phyloP scores from a whole-genome alignment of 2,329 filamentous ascomycete species.

The Fusarium nisikadoi region DNA sequence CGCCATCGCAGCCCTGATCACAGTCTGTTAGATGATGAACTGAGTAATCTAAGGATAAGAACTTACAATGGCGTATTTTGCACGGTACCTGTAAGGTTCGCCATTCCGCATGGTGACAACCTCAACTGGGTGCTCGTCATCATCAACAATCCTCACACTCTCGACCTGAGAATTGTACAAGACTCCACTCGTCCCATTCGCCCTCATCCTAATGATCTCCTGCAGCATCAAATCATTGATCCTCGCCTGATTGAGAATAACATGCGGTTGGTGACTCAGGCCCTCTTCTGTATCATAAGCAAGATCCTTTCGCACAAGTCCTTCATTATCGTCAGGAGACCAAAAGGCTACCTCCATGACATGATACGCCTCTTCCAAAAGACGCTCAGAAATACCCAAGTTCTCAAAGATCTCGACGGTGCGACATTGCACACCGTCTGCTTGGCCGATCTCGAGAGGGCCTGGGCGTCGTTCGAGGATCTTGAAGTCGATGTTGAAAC shows the following conservation, averaged over 20 bases:
- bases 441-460: conserved; percentile 49
- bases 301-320: conserved; percentile 66
- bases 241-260: conserved; percentile 65
- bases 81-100: not conserved
- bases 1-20: conserved; percentile 33
- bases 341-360: conserved; percentile 69
- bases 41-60: rapidly evolving
- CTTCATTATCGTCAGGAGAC: conserved; percentile 70
- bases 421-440: conserved; percentile 66
- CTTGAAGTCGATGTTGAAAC: conserved; percentile 15
- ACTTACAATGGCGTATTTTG: conserved; percentile 37
- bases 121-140: conserved; percentile 15
- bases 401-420: conserved; percentile 79
- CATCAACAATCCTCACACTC: conserved; percentile 9
- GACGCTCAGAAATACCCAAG: conserved; percentile 72
- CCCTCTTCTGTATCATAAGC: conserved; percentile 72
- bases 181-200: not conserved
- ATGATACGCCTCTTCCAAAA: conserved; percentile 74
- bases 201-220: conserved; percentile 18
- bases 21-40: rapidly evolving
- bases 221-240: conserved; percentile 37
- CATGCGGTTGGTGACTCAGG: conserved; percentile 71
- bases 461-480: conserved; percentile 6
- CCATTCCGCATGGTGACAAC: conserved; percentile 9
- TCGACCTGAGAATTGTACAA: conserved; percentile 33